Evolutionary conservation across 1,139 yeast genomes (phyloP), one percentile per base, ranked within the genome.

Genomic region (Geotrichum histeridarum): DNA sequence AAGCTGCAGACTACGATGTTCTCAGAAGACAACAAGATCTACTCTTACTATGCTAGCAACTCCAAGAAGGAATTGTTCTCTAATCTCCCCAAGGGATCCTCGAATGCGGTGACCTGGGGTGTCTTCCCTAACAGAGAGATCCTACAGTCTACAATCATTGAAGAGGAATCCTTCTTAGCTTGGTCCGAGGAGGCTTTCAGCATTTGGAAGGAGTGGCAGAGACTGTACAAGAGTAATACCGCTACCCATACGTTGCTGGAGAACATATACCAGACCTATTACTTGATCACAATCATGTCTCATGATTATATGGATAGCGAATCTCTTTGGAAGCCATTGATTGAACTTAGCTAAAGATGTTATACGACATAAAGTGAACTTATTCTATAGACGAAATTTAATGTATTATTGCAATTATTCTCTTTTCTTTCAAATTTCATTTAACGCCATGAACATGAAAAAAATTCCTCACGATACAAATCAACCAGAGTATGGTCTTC

Each of bases 161-260:
- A 89, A 64, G 84, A 81, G 61, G 95, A 89, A 63, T 86, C 96
- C 2, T 90, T 90, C 73, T 79, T 79, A 61, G 95, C 96, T 1
- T 90, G 97, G 97, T 80, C 84, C 60, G 96, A 91, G 64, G 99
- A 93, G 68, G 95, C 96, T 0, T 93, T 90, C 70, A 78, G 81
- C 59, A 84, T 93, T 58, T 88, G 97, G 95, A 73, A 78, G 44
- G 95, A 91, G 70, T 93, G 99, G 99, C 86, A 87, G 50, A 77
- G 86, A 60, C 76, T 95, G 57, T 93, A 90, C 69, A 79, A 81
- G 58, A 78, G 75, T 54, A 72, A 72, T 51, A 71, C 84, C 4
- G 73, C 74, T 37, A 73, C 91, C 12, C 80, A 79, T 64, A 73
- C 80, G 95, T 76, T 91, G 62, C 77, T 93, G 61, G 79, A 80